Evolutionary conservation across 306 rosid genomes (phyloP).

Genomic region (Trichosanthes cucumerina): DNA sequence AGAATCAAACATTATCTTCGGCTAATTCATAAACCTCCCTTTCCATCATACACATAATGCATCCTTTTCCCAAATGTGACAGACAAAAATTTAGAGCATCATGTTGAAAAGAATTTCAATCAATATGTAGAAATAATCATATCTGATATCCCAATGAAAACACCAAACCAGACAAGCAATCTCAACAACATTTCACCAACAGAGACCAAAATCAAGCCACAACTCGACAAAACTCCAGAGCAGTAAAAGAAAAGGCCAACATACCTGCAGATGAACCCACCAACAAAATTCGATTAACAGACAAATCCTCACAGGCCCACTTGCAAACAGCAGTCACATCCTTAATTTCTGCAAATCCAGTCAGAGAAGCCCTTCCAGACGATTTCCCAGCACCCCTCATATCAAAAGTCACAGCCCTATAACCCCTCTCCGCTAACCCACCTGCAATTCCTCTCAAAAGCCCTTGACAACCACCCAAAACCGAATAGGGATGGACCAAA

Average conservation of each 20-base stretch:
- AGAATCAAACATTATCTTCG: background rate
- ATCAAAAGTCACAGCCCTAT: slow-evolving; percentile 58
- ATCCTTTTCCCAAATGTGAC: background rate
- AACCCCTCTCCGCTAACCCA: slow-evolving; percentile 57
- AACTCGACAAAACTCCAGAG: background rate
- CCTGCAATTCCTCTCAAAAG: slow-evolving; percentile 74
- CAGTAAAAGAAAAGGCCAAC: background rate
- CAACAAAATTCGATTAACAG: slow-evolving; percentile 34
- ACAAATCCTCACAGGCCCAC: slow-evolving; percentile 33
- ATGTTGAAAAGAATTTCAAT: background rate
- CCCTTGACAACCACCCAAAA: slow-evolving; percentile 79
- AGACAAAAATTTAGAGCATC: background rate
- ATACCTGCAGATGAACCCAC: slow-evolving; percentile 96
- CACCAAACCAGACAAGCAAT: background rate
- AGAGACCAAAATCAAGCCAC: background rate
- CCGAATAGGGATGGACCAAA: slow-evolving; percentile 87
- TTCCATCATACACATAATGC: background rate
- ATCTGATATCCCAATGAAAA: background rate
- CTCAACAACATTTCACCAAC: background rate
- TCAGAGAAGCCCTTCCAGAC: slow-evolving; percentile 63
- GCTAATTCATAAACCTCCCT: background rate
- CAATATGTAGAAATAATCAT: background rate
- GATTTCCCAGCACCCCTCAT: slow-evolving; percentile 82
- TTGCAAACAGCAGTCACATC: slow-evolving; percentile 68
- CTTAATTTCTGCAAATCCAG: slow-evolving; percentile 72